Conservation (phyloP, 768 basidiomycete genomes). For the Phlebiopsis gigantea region DNA sequence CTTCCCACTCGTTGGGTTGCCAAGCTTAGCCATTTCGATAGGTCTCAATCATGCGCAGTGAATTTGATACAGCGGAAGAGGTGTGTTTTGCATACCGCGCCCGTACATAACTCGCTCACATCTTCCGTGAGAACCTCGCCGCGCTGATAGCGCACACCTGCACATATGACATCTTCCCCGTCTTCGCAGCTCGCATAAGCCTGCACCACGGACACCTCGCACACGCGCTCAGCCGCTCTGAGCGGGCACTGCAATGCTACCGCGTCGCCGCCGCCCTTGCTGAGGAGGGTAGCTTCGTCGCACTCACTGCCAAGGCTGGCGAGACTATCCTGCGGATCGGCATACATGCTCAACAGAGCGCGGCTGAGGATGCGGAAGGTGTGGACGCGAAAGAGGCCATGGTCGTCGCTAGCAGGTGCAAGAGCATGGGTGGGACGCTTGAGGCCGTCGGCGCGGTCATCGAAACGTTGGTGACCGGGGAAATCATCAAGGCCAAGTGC, state of each 20-base stretch:
- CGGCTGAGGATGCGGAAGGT: background rate
- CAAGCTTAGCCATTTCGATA: conserved; percentile 18
- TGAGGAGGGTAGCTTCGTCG: conserved; percentile 34
- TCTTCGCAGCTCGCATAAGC: conserved; percentile 57
- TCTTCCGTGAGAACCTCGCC: conserved; percentile 35
- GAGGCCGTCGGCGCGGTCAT: conserved; percentile 50
- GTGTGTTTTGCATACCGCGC: conserved; percentile 28
- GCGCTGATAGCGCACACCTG: conserved; percentile 58
- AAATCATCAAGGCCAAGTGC: conserved; percentile 61
- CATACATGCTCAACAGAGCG: conserved; percentile 13
- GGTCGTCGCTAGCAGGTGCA: conserved; percentile 30
- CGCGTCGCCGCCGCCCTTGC: conserved; percentile 51
- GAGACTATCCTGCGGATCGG: conserved; percentile 49
- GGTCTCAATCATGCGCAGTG: conserved; percentile 64
- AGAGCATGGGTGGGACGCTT: conserved; percentile 46
- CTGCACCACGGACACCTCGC: conserved; percentile 71
- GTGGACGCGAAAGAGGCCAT: conserved; percentile 17
- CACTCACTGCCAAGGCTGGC: conserved; percentile 45
- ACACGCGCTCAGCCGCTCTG: conserved; percentile 52
- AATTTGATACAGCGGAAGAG: conserved; percentile 58
- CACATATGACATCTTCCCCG: conserved; percentile 46
- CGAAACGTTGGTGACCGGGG: conserved; percentile 42
- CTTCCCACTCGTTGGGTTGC: background rate
- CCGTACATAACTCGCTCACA: background rate
- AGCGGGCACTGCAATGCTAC: conserved; percentile 58